A percentile compares a stretch with the other conserved stretches of the same genome.
These are phyloP conservation scores for Fusarium falciforme DNA, from an alignment of 2,329 filamentous ascomycete species.

Conservation along the genomic window DNA sequence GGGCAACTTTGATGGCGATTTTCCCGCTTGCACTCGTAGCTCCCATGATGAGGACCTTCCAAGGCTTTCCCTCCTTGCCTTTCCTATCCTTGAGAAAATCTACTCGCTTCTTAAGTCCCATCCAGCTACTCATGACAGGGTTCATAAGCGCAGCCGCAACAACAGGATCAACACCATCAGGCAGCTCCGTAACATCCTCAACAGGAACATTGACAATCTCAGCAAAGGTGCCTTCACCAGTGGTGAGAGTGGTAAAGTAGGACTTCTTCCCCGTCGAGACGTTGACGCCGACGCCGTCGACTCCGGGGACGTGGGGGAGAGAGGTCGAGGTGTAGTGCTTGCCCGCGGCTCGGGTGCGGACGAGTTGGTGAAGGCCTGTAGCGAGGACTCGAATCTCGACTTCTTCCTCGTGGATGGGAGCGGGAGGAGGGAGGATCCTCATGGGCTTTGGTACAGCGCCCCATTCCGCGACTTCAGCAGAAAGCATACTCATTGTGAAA, in stretches of 20 bases:
- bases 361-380: slow-evolving; percentile 63
- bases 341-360: slow-evolving; percentile 63
- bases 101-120: slow-evolving; percentile 63
- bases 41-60: slow-evolving; percentile 60
- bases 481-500: slow-evolving; percentile 46
- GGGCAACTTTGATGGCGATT: slow-evolving; percentile 61
- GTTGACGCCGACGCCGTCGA: slow-evolving; percentile 63
- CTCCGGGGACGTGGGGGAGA: slow-evolving; percentile 63
- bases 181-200: slow-evolving; percentile 53
- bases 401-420: slow-evolving; percentile 49
- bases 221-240: slow-evolving; percentile 56
- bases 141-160: slow-evolving; percentile 66
- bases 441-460: slow-evolving; percentile 42
- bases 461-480: slow-evolving; percentile 56
- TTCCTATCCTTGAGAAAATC: slow-evolving; percentile 40
- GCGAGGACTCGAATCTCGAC: slow-evolving; percentile 65
- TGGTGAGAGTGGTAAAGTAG: slow-evolving; percentile 56
- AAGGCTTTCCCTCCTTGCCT: slow-evolving; percentile 54
- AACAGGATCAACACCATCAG: slow-evolving; percentile 57
- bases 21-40: slow-evolving; percentile 64
- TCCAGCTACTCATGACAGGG: slow-evolving; percentile 67
- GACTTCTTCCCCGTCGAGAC: slow-evolving; percentile 58
- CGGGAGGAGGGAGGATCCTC: slow-evolving; percentile 50
- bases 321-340: slow-evolving; percentile 63
- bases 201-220: slow-evolving; percentile 62